Base-by-base conservation (phyloP, 1,139 yeast species). In the Yamadazyma kanchanaburiensis region DNA sequence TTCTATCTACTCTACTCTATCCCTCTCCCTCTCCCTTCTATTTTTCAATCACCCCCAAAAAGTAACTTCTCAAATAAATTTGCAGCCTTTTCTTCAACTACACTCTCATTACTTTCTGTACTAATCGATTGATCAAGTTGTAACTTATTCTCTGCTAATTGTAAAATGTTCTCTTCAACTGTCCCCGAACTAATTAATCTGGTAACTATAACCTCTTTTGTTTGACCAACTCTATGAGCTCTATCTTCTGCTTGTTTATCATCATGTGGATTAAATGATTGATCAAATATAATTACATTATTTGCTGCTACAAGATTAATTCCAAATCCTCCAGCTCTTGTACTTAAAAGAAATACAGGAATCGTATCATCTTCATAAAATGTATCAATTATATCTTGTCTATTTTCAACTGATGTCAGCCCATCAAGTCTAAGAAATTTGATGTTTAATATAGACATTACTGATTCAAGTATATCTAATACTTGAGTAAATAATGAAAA, bases 271-370 rank as follows among this genome's bases (percentile, higher is more conserved):
- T 91, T 91, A 60, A 91, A 91, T 27, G 95, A 83, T 53, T 88
- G 91, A 53, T 91, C 99, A 49, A 80, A 89, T 21, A 94, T 85
- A 32, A 91, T 72, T 3, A 91, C 98, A 38, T 82, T 78, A 51
- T 88, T 91, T 7, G 99, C 98, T 48, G 96, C 94, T 3, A 95
- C 94, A 45, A 91, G 71, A 51, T 91, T 91, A 57, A 91, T 91
- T 37, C 98, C 98, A 60, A 91, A 91, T 1, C 98, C 98, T 49
- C 98, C 99, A 0, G 98, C 98, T 52, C 86, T 87, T 3, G 99
- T 91, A 7, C 96, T 85, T 25, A 91, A 65, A 33, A 91, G 66
- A 48, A 91, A 91, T 5, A 91, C 84, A 0, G 95, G 94, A 40
- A 91, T 85, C 3, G 79, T 70, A 0, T 74, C 73, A 41, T 89